A percentile compares a stretch with the other conserved stretches of the same genome.
These are phyloP conservation scores for Malus orientalis DNA, from an alignment of 306 rosid species.

Conservation along the genomic window DNA sequence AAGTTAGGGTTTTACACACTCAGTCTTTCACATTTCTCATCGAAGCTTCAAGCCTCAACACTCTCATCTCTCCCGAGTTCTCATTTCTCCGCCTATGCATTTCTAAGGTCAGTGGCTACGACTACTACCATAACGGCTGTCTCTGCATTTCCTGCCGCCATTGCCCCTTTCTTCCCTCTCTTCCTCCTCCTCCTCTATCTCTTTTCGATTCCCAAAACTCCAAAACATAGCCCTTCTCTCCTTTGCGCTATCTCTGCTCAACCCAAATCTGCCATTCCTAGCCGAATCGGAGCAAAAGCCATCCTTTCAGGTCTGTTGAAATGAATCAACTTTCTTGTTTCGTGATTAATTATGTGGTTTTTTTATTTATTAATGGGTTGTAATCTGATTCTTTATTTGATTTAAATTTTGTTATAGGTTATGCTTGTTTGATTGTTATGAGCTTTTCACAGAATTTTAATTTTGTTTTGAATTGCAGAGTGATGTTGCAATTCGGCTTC, in stretches of 20 bases:
- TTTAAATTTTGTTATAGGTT: background rate
- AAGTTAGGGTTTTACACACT: too few relatives aligned
- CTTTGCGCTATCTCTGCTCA: background rate
- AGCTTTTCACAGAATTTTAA: background rate
- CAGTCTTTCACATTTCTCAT: too few relatives aligned
- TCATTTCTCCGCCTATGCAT: slow-evolving; percentile 7
- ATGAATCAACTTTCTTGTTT: slow-evolving; percentile 3
- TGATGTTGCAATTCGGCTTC: slow-evolving; percentile 3
- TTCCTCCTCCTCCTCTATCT: slow-evolving; percentile 15
- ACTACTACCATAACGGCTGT: slow-evolving; percentile 45
- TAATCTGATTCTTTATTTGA: background rate
- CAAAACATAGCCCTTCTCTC: slow-evolving; percentile 21
- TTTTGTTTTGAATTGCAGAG: slow-evolving; percentile 24
- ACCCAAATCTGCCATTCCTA: slow-evolving; percentile 29
- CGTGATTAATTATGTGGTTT: background rate
- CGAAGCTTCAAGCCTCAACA: too few relatives aligned
- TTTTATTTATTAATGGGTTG: background rate
- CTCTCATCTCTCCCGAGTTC: too few relatives aligned
- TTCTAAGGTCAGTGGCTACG: slow-evolving; percentile 41
- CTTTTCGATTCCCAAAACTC: slow-evolving; percentile 27
- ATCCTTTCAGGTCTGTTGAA: slow-evolving; percentile 45
- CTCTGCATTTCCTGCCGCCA: slow-evolving; percentile 42
- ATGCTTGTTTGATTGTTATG: background rate
- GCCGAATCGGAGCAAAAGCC: slow-evolving; percentile 25
- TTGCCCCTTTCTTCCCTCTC: slow-evolving; percentile 16